Base-by-base conservation (phyloP, 768 basidiomycete species). In the Solioccasus polychromus region DNA sequence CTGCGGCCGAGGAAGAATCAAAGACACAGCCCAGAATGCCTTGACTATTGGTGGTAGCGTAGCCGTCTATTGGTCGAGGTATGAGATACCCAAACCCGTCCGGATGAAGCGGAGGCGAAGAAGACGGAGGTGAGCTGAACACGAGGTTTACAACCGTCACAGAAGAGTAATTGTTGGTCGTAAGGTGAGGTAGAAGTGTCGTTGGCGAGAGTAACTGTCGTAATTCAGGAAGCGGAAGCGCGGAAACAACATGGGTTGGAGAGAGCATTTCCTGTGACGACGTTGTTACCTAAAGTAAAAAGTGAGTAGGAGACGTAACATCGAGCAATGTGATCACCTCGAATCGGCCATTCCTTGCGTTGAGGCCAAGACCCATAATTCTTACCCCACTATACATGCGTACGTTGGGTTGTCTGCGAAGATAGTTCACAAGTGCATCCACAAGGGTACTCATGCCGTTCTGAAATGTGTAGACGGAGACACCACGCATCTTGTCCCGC, bases 1-100 rank as follows among this genome's bases (percentile, higher is more conserved):
- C 74, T 1, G 78, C 71, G 31, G 92, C 72, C 8, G 87, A 77
- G 41, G 81, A 84, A 0, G 88, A 89, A 63, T 98, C 95, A 67
- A 97, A 97, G 10, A 97, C 83, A 24, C 85, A 83, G 11, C 95
- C 95, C 0, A 98, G 75, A 17, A 88, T 76, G 4, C 80, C 78
- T 10, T 73, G 63, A 38, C 64, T 53, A 26, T 62, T 55, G 5
- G 55, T 41, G 19, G 48, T 42, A n/a, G 65, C 57, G 52, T 88
- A 86, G 18, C 74, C 83, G 5, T 63, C 63, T 25, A 66, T 68
- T 0, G 87, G 82, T 14, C 93, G 87, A 0, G 94, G 92, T 42
- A 96, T 77, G 59, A 99, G 84, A 70, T 93, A 97, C 8, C 95
- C 95, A 62, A 97, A 99, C 4, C 95, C 95, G 2, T 75, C 74